Evolutionary conservation across 257 asterid genomes (phyloP).

Genomic region (Solanum raphanifolium): DNA sequence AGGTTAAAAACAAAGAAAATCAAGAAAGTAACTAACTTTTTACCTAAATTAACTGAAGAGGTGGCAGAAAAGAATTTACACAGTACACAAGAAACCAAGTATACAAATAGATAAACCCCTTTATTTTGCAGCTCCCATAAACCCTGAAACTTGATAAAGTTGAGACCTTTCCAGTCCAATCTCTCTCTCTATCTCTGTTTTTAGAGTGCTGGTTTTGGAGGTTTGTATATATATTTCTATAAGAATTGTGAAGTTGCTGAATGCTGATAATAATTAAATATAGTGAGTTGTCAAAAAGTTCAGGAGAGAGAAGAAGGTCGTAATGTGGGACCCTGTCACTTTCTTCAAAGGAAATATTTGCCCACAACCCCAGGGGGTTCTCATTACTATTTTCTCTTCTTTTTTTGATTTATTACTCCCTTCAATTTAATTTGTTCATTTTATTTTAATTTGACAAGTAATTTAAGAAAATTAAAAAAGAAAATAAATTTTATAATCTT

Average conservation of each 20-base stretch:
- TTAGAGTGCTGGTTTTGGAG: background rate
- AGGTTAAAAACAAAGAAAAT: background rate
- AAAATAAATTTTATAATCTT: no score
- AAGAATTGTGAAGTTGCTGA: constrained; percentile 17
- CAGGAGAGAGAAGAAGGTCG: constrained; percentile 19
- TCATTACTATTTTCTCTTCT: no score
- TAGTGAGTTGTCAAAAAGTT: constrained; percentile 35
- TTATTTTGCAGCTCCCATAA: constrained; percentile 22
- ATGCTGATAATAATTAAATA: constrained; percentile 19
- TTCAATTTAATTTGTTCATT: no score
- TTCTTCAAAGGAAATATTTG: constrained; percentile 23
- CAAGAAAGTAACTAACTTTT: constrained; percentile 9
- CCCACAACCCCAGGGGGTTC: constrained; percentile 5
- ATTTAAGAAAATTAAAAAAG: no score
- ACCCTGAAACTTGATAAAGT: constrained; percentile 5
- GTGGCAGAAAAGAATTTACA: constrained; percentile 4
- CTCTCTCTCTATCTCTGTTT: background rate
- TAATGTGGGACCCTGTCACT: constrained; percentile 41
- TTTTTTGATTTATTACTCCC: no score
- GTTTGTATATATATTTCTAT: background rate
- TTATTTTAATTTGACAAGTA: no score
- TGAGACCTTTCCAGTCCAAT: constrained; percentile 12
- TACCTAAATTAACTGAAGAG: constrained; percentile 27
- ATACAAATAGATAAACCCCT: background rate
- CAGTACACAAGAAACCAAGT: constrained; percentile 5